Percentiles rank a stretch among this genome's conserved stretches.
Conservation (phyloP, 2,329 filamentous ascomycete genomes). For the Aspergillus arachidicola region DNA sequence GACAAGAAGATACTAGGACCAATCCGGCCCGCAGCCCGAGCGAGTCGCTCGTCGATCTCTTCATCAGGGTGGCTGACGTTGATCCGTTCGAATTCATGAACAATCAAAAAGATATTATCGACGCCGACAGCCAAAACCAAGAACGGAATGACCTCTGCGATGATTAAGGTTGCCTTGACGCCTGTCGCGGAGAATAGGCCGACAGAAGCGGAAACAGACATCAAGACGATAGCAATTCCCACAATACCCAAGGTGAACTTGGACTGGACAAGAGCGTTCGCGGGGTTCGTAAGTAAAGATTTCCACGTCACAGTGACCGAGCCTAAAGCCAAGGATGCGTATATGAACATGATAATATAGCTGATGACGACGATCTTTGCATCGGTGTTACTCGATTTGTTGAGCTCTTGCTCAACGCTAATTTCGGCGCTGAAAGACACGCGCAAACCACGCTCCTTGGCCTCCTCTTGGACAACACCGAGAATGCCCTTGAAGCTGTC, state of each 20-base stretch:
- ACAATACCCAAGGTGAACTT: conserved; percentile 96
- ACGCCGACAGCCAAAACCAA: conserved; percentile 95
- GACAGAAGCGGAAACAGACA: conserved; percentile 95
- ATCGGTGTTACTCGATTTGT: conserved; percentile 97
- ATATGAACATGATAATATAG: conserved; percentile 98
- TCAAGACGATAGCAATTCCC: conserved; percentile 91
- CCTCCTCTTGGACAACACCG: conserved; percentile 78
- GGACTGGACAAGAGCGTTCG: conserved; percentile 85
- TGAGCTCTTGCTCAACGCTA: conserved; percentile 91
- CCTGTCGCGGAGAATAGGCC: conserved; percentile 90
- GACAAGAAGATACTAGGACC: conserved; percentile 95
- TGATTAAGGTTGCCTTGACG: conserved; percentile 94
- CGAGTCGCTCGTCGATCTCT: conserved; percentile 80
- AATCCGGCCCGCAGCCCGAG: conserved; percentile 89
- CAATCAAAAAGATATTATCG: conserved; percentile 98
- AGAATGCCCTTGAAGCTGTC: conserved; percentile 73
- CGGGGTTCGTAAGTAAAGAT: conserved; percentile 78
- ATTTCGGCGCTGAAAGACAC: conserved; percentile 95
- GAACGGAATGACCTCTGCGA: conserved; percentile 97
- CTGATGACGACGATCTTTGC: conserved; percentile 95
- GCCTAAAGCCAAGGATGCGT: conserved; percentile 88
- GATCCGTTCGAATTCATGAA: conserved; percentile 95
- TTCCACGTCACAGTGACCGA: conserved; percentile 79
- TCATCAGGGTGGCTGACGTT: conserved; percentile 91
- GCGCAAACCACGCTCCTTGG: conserved; percentile 73